Evolutionary conservation across 352 stramenopile genomes (phyloP), one percentile per base, ranked within the genome.

Genomic region (Pythium monospermum): DNA sequence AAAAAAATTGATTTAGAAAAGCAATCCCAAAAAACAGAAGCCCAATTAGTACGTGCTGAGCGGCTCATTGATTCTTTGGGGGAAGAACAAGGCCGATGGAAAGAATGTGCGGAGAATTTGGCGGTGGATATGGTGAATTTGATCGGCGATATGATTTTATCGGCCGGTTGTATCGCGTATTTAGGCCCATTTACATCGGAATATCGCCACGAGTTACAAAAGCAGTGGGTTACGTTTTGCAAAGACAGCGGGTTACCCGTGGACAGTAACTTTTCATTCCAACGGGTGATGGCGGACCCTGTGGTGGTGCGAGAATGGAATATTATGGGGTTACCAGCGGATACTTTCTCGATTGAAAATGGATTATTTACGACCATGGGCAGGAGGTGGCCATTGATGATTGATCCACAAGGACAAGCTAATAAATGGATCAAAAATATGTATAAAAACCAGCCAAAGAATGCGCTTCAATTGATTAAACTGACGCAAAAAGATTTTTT

Each of bases 351-450:
- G n/a, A 96, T 91, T 21, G 90, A 97, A 47, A 98, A 97, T 53
- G 91, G 91, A 27, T 52, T 97, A 26, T 94, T 98, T 49, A 93
- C 88, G 6, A 97, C 88, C 2, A 85, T 90, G 68, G 86, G 83
- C 4, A 67, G 90, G 1, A 76, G 91, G 0, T 98, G 90, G 91
- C 91, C 91, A 10, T 72, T 98, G 10, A 96, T 97, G 85, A 97
- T 98, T 50, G 91, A 98, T 46, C 91, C 91, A 1, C 91, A 98
- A 54, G 87, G 87, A 21, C 91, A 97, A 64, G 91, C 86, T 6
- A 97, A 97, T 67, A 91, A 94, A 57, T 98, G 91, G 91, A 89
- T 97, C 49, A 91, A 93, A 33, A 95, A 95, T 56, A 96, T 96
- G 83, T 96, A 91, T 66, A 96, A 89, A 59, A 60, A 66, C 0